Evolutionary conservation across 495 filamentous ascomycete genomes (phyloP), one percentile per base, ranked within the genome.

Genomic region (Aspergillus biplanus): DNA sequence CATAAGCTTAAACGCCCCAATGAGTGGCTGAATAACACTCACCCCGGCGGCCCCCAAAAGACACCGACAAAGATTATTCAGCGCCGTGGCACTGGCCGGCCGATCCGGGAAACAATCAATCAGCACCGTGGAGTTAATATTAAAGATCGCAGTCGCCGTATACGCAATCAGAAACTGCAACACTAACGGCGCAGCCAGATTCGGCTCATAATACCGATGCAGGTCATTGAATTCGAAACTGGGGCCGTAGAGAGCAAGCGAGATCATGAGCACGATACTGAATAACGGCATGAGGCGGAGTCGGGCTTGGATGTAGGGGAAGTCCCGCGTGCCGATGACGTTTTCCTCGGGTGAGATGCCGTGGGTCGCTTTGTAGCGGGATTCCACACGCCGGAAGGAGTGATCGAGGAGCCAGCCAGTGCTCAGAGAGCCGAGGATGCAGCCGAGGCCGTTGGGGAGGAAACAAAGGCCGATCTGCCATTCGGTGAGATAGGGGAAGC

Each of bases 21-120:
- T 85, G 73, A 92, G 85, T 6, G 86, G 85, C 52, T 85, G 79
- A 33, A 90, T 83, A 9, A 81, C 77, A 5, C 85, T 89, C 12
- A 86, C 87, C 32, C 85, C 85, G 0, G 75, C 89, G 3, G 89
- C 90, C 13, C 89, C 89, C 12, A 92, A 69, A 33, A 88, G 63
- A 67, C 89, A 92, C 21, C 89, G 72, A 32, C 86, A 85, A 46
- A 93, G 69, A 66, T 93, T 92, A 67, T 90, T 90, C 7, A 87
- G 85, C 0, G 90, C 90, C 0, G 88, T 88, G 0, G 87, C 89
- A 9, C 89, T 87, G 0, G 84, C 85, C 4, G 87, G 86, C 3
- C 73, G 80, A 2, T 80, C 78, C 0, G 85, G 85, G 61, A 88
- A 87, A 6, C 91, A 76, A 62, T 93, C 90, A 12, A 91, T 83